A percentile compares a stretch with the other conserved stretches of the same genome.
Evolutionary conservation across 2,329 filamentous ascomycete species (phyloP).

Genomic region (Lecanicillium sp.): DNA sequence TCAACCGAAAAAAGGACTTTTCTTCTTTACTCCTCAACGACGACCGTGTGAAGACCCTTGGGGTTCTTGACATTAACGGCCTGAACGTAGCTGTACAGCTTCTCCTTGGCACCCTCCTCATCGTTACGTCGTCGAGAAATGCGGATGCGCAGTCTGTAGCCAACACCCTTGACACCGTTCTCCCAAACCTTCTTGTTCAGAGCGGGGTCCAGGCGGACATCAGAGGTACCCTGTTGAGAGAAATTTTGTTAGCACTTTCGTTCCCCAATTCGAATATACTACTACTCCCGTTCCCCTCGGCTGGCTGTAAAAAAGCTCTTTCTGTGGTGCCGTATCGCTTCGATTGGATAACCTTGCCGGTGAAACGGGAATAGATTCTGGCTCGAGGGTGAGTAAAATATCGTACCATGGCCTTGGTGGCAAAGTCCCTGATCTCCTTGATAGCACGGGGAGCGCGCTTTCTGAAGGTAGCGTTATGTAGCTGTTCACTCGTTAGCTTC

Average conservation of each 20-base stretch:
- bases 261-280: background rate
- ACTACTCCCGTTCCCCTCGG: background rate
- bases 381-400: constrained; percentile 7
- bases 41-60: constrained; percentile 90
- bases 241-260: constrained; percentile 7
- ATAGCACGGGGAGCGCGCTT: constrained; percentile 97
- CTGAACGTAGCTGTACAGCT: constrained; percentile 99
- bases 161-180: constrained; percentile 95
- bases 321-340: too few species aligned
- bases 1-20: background rate
- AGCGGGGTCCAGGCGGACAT: constrained; percentile 96
- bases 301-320: background rate
- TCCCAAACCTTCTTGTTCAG: constrained; percentile 99
- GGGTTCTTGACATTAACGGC: constrained; percentile 99
- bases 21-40: constrained; percentile 63
- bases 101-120: constrained; percentile 99
- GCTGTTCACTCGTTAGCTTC: constrained; percentile 40
- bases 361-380: background rate
- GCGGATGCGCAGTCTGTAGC: constrained; percentile 93
- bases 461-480: constrained; percentile 98
- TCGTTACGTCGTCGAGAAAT: constrained; percentile 99
- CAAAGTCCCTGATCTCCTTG: constrained; percentile 99
- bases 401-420: constrained; percentile 90
- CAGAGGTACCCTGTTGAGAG: constrained; percentile 69
- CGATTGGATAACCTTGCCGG: too few species aligned